Base-by-base conservation (phyloP, 2,329 filamentous ascomycete genomes). In the Ophiobolus disseminans region DNA sequence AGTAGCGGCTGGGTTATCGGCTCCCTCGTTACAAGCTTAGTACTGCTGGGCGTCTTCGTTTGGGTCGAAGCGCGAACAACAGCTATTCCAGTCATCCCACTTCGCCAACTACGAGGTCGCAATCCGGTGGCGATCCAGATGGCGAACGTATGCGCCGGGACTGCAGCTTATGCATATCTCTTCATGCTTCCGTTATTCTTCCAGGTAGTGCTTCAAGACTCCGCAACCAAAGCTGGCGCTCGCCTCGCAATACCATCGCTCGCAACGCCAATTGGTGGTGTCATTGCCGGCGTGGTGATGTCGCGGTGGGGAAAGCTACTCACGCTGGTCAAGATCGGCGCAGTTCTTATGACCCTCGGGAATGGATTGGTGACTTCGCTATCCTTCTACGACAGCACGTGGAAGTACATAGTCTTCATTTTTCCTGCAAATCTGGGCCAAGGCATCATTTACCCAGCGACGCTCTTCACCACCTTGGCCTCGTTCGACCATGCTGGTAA, bases 181-280 rank as follows among this genome's bases (percentile, higher is more conserved):
- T 80, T 80, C 56, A 78, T 73, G 35, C 66, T 78, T 1, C 76
- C 77, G 1, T 63, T 80, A 0, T 75, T 78, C 48, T 79, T 90
- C 74, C 88, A 90, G 67, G 87, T 86, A 28, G 87, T 90, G 20
- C 84, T 89, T 38, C 79, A 88, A 41, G 77, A 80, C 36, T 76
- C 72, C 13, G 70, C 77, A 4, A 74, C 76, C 11, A 75, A 70
- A 44, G 76, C 77, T 4, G 77, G 76, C 11, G 73, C 70, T 4
- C 68, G 76, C 19, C 66, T 80, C 3, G 73, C 73, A 1, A 74
- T 79, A 8, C 77, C 77, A 1, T 78, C 75, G 4, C 63, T 79
- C 2, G 76, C 75, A 3, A 77, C 75, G 0, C 76, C 76, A 0
- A 63, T 78, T 4, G 76, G 76, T 5, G 75, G 76, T 2, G 58